phyloP scores from a whole-genome alignment of 768 basidiomycete species.

The Austroboletus eburneus region DNA sequence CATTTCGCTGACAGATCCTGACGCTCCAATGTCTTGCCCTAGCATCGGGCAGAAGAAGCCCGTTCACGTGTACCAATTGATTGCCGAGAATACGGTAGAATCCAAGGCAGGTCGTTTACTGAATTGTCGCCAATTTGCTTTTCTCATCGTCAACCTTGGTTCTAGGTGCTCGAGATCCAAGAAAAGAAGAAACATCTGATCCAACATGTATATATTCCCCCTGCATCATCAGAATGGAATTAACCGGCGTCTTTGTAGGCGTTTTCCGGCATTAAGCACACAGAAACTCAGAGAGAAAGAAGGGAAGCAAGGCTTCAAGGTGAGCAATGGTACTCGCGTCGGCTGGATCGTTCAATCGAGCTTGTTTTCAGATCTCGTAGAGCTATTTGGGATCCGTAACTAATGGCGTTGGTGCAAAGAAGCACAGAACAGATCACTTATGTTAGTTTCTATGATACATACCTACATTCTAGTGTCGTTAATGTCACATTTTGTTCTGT shows the following conservation, averaged over 20 bases:
- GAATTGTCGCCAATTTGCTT: not conserved
- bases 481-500: no score
- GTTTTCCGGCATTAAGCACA: conserved; percentile 76
- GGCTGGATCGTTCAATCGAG: not conserved
- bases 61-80: conserved; percentile 85
- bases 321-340: conserved; percentile 22
- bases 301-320: conserved; percentile 82
- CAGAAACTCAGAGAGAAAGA: conserved; percentile 70
- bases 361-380: conserved; percentile 48
- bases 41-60: conserved; percentile 78
- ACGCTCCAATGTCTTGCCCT: conserved; percentile 5
- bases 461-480: no score
- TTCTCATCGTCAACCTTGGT: not conserved
- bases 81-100: conserved; percentile 87
- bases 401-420: conserved; percentile 2
- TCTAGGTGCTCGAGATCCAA: conserved; percentile 77
- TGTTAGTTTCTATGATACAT: conserved; percentile 10
- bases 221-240: not conserved
- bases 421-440: no score
- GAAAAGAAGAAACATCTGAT: conserved; percentile 79
- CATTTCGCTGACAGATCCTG: not conserved
- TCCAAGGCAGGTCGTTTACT: conserved; percentile 53
- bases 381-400: conserved; percentile 47
- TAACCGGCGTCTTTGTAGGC: conserved; percentile 45
- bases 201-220: conserved; percentile 49